A percentile compares a stretch with the other conserved stretches of the same genome.
phyloP scores from a whole-genome alignment of 2,329 filamentous ascomycete genomes.

The Penicillium sp. region DNA sequence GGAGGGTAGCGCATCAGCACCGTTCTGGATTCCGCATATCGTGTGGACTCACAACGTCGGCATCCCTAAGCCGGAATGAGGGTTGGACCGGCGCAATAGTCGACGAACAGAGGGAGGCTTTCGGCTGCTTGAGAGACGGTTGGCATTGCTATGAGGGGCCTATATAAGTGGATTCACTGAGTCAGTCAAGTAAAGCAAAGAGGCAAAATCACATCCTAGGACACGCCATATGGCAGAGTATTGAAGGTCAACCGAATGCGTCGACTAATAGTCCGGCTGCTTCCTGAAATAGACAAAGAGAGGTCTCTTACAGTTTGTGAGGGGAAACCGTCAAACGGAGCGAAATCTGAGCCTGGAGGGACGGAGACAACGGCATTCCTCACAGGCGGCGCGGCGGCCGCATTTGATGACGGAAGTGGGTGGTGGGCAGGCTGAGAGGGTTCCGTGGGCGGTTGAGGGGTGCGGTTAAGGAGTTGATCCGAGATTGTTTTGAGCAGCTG shows the following conservation, averaged over 20 bases:
- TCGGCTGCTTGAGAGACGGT: slow-evolving; percentile 18
- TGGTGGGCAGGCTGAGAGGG: slow-evolving; percentile 7
- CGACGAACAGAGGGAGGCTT: slow-evolving; percentile 25
- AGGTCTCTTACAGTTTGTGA: slow-evolving; percentile 6
- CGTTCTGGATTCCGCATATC: not conserved
- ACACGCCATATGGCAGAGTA: slow-evolving; percentile 4
- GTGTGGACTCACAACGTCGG: slow-evolving; percentile 28
- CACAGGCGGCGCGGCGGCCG: slow-evolving; percentile 28
- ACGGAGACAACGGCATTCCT: slow-evolving; percentile 25
- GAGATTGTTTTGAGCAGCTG: slow-evolving; percentile 26
- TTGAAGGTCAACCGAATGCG: not conserved
- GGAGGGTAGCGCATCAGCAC: slow-evolving; percentile 21
- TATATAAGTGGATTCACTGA: not conserved
- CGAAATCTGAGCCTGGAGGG: slow-evolving; percentile 15
- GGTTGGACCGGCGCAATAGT: slow-evolving; percentile 24
- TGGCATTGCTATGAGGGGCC: slow-evolving; percentile 27
- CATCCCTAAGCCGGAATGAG: slow-evolving; percentile 29
- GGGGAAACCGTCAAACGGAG: slow-evolving; percentile 2
- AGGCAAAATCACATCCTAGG: slow-evolving; percentile 1
- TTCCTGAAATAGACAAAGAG: not conserved
- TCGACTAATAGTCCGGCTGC: not conserved
- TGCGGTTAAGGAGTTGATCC: slow-evolving; percentile 17
- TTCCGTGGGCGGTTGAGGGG: slow-evolving; percentile 10
- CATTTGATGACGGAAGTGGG: slow-evolving; percentile 28
- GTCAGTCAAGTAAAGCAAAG: not conserved